Conservation (phyloP, 768 basidiomycete genomes). For the Boletus rubescentipes region DNA sequence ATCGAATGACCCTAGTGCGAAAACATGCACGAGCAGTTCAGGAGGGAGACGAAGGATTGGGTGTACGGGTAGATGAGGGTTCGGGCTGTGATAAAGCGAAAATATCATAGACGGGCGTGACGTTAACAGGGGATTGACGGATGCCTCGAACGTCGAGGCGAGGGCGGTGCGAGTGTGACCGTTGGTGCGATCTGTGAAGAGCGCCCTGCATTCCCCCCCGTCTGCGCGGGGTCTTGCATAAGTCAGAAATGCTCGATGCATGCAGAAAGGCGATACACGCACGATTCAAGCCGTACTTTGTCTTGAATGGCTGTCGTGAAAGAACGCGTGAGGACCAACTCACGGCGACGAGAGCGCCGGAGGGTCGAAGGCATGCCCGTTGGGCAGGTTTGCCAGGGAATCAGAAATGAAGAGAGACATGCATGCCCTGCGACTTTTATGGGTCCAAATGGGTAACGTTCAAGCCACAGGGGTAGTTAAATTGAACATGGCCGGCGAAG, state of each 20-base stretch:
- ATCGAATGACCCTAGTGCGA: slow-evolving; percentile 56
- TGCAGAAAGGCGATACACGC: slow-evolving; percentile 14
- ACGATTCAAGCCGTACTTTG: slow-evolving; percentile 35
- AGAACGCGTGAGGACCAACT: slow-evolving; percentile 49
- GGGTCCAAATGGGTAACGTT: slow-evolving; percentile 17
- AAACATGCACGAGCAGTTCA: slow-evolving; percentile 65
- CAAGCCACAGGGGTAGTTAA: slow-evolving; percentile 31
- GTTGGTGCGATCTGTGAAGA: slow-evolving; percentile 25
- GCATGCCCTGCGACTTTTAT: slow-evolving; percentile 28
- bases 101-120: slow-evolving; percentile 30
- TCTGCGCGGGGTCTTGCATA: slow-evolving; percentile 16
- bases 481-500: slow-evolving; percentile 11
- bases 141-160: slow-evolving; percentile 17
- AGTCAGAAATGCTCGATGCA: slow-evolving; percentile 4
- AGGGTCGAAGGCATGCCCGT: slow-evolving; percentile 41
- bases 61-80: slow-evolving; percentile 36
- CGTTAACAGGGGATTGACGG: slow-evolving; percentile 14
- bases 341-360: slow-evolving; percentile 47
- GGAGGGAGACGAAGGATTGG: slow-evolving; percentile 58
- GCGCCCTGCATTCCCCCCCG: slow-evolving; percentile 19
- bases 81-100: slow-evolving; percentile 24
- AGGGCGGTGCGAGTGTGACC: slow-evolving; percentile 10
- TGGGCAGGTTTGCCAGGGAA: slow-evolving; percentile 17
- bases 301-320: slow-evolving; percentile 49
- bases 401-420: slow-evolving; percentile 14